phyloP scores from a whole-genome alignment of 2,329 filamentous ascomycete species.

The Neonectria neomacrospora region DNA sequence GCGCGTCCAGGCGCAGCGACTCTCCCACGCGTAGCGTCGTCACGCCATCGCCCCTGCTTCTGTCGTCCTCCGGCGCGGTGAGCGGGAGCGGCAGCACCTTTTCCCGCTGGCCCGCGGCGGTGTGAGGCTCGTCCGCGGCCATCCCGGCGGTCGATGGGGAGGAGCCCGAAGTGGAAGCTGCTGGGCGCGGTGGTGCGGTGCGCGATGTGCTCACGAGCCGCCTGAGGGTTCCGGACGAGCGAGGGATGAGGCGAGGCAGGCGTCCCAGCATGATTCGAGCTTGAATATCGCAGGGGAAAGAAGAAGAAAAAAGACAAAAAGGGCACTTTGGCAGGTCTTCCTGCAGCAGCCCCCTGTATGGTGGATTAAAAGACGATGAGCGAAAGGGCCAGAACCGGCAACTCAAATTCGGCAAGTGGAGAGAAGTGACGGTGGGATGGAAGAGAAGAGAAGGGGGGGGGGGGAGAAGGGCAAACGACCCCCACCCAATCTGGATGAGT shows the following conservation, averaged over 20 bases:
- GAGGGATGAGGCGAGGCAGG: constrained; percentile 12
- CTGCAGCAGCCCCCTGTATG: not conserved
- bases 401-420: constrained; percentile 4
- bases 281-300: not conserved
- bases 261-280: constrained; percentile 19
- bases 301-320: not conserved
- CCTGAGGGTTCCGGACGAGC: constrained; percentile 12
- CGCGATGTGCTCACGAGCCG: constrained; percentile 17
- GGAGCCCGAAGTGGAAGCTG: constrained; percentile 14
- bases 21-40: constrained; percentile 42
- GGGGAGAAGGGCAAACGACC: not conserved
- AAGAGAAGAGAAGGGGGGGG: not conserved
- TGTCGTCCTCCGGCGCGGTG: constrained; percentile 40
- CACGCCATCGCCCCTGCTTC: constrained; percentile 39
- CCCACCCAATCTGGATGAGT: not conserved
- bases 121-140: not conserved
- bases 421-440: not conserved
- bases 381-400: not conserved
- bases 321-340: not conserved
- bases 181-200: constrained; percentile 9
- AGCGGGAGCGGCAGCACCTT: constrained; percentile 33
- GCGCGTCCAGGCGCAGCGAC: constrained; percentile 69
- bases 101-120: not conserved
- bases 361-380: not conserved
- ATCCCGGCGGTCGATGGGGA: not conserved